Base-by-base conservation (phyloP, 192 early-diverging fungal species). In the Coemansia sp. region DNA sequence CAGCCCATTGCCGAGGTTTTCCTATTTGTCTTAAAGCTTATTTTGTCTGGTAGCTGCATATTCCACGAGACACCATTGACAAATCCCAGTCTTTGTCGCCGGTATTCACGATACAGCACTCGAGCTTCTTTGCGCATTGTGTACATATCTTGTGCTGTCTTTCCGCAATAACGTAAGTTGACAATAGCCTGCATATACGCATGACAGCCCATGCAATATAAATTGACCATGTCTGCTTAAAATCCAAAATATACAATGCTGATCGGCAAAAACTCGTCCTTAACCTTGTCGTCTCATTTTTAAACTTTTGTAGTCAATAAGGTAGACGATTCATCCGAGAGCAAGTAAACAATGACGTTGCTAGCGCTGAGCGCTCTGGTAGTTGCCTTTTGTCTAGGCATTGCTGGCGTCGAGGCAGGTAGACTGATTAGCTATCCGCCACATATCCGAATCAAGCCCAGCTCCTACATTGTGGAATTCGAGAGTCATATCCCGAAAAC, bases 381-480 rank as follows among this genome's bases (percentile, higher is more conserved):
- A 10, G 29, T 25, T 24, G 53, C 27, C n/a, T 25, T 29, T 5
- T 55, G 23, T 6, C 17, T 55, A 25, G 27, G 53, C 11, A 25
- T 55, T 56, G 1, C 43, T 12, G 21, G 57, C 57, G 57, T 45
- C 3, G 12, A 58, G 8, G 57, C 57, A 5, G 57, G 57, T 4
- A 32, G 22, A 19, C 38, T 58, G 2, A 25, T 58, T 5, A 58
- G 11, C 56, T 70, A 70, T 24, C 68, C 65, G 5, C 41, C 64
- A 2, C 50, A 67, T 29, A 56, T 71, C 7, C 24, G 21, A 5
- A 51, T 29, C 23, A 72, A 56, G 58, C 62, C 32, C 11, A 58
- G 62, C 7, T 56, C 66, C 0, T 78, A 59, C 39, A 78, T 78
- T 19, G 58, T 78, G 43, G 70, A 78, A 37, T 67, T 78, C 24